These are phyloP conservation scores for Lasiodiplodia sp. DNA, from an alignment of 2,329 filamentous ascomycete species.

Conservation along the genomic window DNA sequence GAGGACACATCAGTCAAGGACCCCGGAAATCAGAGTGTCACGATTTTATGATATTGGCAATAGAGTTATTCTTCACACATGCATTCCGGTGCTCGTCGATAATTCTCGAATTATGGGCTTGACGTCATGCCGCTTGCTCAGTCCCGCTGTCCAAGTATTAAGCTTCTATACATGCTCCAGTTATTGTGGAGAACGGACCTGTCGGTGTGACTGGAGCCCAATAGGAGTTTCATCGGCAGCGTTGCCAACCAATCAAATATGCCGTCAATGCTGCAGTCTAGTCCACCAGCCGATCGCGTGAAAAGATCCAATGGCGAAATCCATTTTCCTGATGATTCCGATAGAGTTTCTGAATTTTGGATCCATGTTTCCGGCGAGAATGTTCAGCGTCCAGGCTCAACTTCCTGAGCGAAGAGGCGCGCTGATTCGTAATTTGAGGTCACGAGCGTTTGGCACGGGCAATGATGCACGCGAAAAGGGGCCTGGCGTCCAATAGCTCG, in stretches of 20 bases:
- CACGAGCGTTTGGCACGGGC: background rate
- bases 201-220: background rate
- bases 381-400: background rate
- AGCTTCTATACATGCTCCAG: background rate
- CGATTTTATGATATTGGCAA: conserved; percentile 14
- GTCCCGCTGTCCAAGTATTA: background rate
- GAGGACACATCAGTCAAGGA: background rate
- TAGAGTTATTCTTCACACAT: conserved; percentile 8
- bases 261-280: conserved; percentile 3
- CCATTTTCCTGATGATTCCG: conserved; percentile 12
- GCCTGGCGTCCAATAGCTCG: background rate
- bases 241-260: background rate
- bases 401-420: background rate
- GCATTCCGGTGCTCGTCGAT: background rate
- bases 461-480: background rate
- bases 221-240: conserved; percentile 4
- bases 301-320: background rate
- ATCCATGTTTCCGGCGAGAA: background rate
- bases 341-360: background rate
- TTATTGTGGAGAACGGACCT: conserved; percentile 14
- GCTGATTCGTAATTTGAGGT: background rate
- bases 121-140: conserved; percentile 13
- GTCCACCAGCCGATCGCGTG: conserved; percentile 9
- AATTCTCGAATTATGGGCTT: background rate
- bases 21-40: conserved; percentile 1